Conservation (phyloP, 768 basidiomycete genomes). For the Pulveroboletus sp. region DNA sequence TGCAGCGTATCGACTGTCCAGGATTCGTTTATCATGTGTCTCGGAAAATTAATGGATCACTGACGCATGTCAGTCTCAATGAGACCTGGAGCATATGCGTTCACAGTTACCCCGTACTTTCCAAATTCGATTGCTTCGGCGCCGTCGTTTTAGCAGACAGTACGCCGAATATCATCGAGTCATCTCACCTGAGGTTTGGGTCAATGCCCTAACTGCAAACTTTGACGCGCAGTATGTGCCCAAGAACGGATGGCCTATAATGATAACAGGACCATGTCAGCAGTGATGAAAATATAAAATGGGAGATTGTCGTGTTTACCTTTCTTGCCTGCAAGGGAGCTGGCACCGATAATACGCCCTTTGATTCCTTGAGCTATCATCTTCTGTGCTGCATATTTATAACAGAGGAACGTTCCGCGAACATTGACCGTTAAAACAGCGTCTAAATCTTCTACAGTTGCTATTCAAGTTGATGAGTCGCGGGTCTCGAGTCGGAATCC, state of each 20-base stretch:
- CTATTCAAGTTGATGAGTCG: constrained; percentile 17
- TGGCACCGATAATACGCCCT: constrained; percentile 40
- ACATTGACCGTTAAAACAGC: constrained; percentile 36
- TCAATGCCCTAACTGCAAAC: constrained; percentile 43
- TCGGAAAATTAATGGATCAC: constrained; percentile 3
- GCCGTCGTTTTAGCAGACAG: neutral
- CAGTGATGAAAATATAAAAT: neutral
- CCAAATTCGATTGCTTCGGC: constrained; percentile 32
- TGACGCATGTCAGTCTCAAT: constrained; percentile 30
- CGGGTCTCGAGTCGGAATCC: too few species aligned
- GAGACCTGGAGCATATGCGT: constrained; percentile 34
- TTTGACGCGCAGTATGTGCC: constrained; percentile 38
- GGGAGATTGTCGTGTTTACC: constrained; percentile 5
- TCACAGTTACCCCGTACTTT: constrained; percentile 31
- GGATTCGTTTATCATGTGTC: neutral
- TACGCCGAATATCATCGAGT: neutral
- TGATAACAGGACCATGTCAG: neutral
- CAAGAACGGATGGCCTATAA: constrained; percentile 28
- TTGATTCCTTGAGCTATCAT: constrained; percentile 44
- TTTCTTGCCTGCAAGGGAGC: constrained; percentile 37
- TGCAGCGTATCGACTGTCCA: constrained; percentile 17
- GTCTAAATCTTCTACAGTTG: constrained; percentile 33
- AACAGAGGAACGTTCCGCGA: constrained; percentile 39
- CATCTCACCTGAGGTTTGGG: constrained; percentile 30
- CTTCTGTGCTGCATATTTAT: constrained; percentile 41